Conservation (phyloP, 805 yeast species). For the Ascoidea asiatica region DNA sequence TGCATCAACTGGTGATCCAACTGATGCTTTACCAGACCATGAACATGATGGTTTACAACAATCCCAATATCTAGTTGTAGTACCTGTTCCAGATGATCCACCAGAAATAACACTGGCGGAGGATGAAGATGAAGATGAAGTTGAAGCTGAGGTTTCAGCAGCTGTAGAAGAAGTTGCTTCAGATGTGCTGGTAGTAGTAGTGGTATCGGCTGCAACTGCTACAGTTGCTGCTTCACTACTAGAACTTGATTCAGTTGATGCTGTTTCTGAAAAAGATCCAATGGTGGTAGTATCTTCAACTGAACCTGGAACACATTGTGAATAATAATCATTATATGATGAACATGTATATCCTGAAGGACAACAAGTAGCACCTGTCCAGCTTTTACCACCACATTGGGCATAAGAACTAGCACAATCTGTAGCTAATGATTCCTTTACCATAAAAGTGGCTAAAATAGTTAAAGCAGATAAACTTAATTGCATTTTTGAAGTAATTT, state of each 20-base stretch:
- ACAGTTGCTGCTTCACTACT: no score
- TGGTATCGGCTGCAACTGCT: no score
- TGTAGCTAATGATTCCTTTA: no score
- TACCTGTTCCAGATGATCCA: constrained; percentile 6
- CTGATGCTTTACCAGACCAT: constrained; percentile 4
- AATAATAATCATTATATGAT: not conserved
- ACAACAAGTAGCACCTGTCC: not conserved
- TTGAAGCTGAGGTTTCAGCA: no score
- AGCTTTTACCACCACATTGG: constrained; percentile 2
- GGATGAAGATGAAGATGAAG: not conserved
- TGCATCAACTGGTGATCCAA: constrained; percentile 1
- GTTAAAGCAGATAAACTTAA: no score
- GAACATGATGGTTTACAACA: constrained; percentile 7
- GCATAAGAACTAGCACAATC: not conserved
- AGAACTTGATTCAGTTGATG: no score
- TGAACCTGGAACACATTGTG: not conserved
- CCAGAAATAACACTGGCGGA: constrained; percentile 1
- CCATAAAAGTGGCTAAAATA: no score
- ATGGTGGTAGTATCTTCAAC: no score
- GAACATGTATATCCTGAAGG: not conserved
- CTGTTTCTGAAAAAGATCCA: no score
- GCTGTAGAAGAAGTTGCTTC: no score
- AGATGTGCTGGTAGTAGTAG: no score
- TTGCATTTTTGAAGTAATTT: no score
- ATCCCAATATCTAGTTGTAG: constrained; percentile 6